Evolutionary conservation across 768 basidiomycete genomes (phyloP), one percentile per base, ranked within the genome.

Genomic region (Kwoniella bestiolae): DNA sequence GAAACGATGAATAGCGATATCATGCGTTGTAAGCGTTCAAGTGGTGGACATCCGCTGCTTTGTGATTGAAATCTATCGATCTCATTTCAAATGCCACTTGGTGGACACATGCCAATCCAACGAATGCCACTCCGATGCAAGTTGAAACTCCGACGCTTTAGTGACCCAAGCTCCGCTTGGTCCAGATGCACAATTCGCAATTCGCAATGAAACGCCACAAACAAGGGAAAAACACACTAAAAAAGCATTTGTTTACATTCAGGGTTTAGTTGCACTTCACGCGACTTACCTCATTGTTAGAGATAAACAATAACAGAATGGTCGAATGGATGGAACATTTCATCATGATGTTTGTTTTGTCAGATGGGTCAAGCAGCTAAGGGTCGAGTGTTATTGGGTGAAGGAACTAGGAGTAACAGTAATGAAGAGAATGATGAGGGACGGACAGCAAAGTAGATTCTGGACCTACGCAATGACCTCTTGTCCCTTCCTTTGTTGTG

Each of bases 271-370:
- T 14, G 29, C 6, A 29, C 29, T 28, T 25, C 52, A 55, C 52
- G 52, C 52, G 52, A 55, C 52, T 55, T 55, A 55, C 52, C 52
- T 55, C 52, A 55, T 21, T 34, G 31, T 34, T 16, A 34, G 26
- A 35, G 18, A 26, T 55, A 55, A 55, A 55, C 52, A 55, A 55
- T n/a, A 4, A 29, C n/a, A n/a, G n/a, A n/a, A n/a, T n/a, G n/a
- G n/a, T n/a, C 16, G 9, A 52, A 16, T 11, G 23, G 29, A 52
- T 26, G 50, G 14, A 16, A 34, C 21, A 32, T 55, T 34, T 34
- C 52, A 55, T 55, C n/a, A n/a, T n/a, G n/a, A n/a, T 41, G 38
- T 41, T 41, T 41, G 38, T 41, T 14, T 41, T 18, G 18, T 41
- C 52, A 26, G 52, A 55, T 55, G 52, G 52, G 34, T 16, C 9